These are phyloP conservation scores for Colletotrichum karsti DNA, from an alignment of 2,329 filamentous ascomycete species.

Conservation along the genomic window DNA sequence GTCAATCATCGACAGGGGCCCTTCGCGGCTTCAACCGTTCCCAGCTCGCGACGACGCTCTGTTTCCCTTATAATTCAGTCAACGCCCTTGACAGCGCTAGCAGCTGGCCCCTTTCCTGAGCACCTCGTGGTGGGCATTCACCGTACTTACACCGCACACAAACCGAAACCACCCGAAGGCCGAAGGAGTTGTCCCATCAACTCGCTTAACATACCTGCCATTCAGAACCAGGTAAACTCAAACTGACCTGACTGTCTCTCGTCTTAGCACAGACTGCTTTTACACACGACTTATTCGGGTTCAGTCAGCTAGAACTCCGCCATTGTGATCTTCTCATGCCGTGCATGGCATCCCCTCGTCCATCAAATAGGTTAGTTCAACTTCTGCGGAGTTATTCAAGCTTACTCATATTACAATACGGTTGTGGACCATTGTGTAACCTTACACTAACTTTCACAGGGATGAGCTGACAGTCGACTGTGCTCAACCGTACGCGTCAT, in stretches of 20 bases:
- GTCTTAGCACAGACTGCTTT: background rate
- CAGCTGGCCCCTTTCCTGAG: background rate
- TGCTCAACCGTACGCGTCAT: background rate
- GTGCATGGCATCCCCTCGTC: background rate
- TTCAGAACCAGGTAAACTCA: background rate
- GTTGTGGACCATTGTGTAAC: background rate
- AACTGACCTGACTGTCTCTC: background rate
- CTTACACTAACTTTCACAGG: conserved; percentile 7
- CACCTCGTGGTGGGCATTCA: background rate
- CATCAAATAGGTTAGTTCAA: background rate
- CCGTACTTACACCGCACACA: background rate
- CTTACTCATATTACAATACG: background rate
- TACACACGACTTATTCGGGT: background rate
- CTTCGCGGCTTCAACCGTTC: too few relatives aligned
- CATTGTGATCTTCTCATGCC: background rate
- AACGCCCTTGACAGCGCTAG: background rate
- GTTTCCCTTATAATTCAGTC: background rate
- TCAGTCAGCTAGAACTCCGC: background rate
- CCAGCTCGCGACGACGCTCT: too few relatives aligned
- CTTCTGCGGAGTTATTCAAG: background rate
- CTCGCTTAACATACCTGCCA: background rate
- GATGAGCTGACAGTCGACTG: conserved; percentile 1
- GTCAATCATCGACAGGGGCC: too few relatives aligned
- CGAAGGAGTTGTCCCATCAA: background rate
- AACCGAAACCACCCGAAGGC: background rate